Base-by-base conservation (phyloP, 345 rosid species). In the Chamaenerion angustifolium region DNA sequence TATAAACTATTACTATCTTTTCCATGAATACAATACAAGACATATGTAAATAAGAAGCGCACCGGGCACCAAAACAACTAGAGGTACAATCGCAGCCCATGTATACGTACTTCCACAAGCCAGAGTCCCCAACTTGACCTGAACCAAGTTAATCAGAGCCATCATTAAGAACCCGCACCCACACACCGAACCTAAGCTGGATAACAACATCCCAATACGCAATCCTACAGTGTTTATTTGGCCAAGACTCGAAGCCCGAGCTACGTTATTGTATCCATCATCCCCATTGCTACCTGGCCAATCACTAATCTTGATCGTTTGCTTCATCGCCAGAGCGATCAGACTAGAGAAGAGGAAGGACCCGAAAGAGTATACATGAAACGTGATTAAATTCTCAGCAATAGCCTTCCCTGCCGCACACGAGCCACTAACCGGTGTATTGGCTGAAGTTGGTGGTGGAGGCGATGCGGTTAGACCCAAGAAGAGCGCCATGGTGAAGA, bases 291-390 rank as follows among this genome's bases (percentile, higher is more conserved):
- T 56, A 14, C 8, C 60, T n/a, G 43, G 49, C 41, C 64, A 52
- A 13, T 61, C 56, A 13, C 51, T 49, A 46, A 71, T 57, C 52
- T 50, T 69, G 55, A 85, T 75, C 45, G 79, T 71, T 64, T 84
- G 92, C 58, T 80, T 88, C 57, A 85, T 57, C 35, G 93, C 76
- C 50, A 75, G 59, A 15, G 93, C 97, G 4, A 88, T 43, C 54
- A 88, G 87, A 64, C 95, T 88, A 6, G 97, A 84, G 71, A 80
- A 84, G 57, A 88, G 83, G 64, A 84, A 82, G 58, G 61, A 76
- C 56, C 80, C 76, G 72, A 88, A 88, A 45, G 97, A 75, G 66
- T 85, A 88, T 13, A 85, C 95, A 59, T 82, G 97, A 80, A 66
- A 78, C 19, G 82, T 42, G 11, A 88, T 54, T 13, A 88, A 66